Evolutionary conservation across 1,139 yeast genomes (phyloP), one percentile per base, ranked within the genome.

Genomic region (Pichia sp.): DNA sequence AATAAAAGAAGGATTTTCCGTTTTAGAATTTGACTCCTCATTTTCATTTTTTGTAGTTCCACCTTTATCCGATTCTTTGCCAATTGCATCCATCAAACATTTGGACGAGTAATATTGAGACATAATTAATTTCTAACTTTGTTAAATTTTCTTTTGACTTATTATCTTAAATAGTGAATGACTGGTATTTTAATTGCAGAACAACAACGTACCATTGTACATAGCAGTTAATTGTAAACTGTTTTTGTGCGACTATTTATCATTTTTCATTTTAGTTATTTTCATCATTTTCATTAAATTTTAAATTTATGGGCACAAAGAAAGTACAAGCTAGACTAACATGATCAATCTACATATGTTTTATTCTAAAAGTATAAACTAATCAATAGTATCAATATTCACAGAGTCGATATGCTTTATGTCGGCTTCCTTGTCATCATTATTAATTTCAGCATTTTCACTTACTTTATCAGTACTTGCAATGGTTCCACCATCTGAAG

Each of bases 11-110:
- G 25, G 27, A 8, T 41, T 25, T 16, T 8, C 30, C 4, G 18
- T 19, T 3, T 5, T 18, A 16, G 5, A 42, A 6, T 19, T 14
- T 7, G 8, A 8, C 5, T 14, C 14, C 13, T 39, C 44, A 39
- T 5, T 22, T 41, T 41, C 29, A 9, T 41, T 16, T n/a, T 41
- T 3, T 27, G 19, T n/a, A n/a, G 31, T 25, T 27, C 28, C 44
- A 27, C 5, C 9, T 41, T 41, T 27, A 9, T 25, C 44, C 27
- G 44, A 27, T 41, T 25, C 44, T 19, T 33, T 34, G 14, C 51
- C 51, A 48, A 49, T 33, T 9, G 43, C 25, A 10, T 19, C 52
- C 48, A 49, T 14, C 16, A 49, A 41, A 8, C 46, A 45, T 29
- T 45, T 49, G 13, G 52, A 45, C 1, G 52, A 49, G 41, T 27